Percentiles rank a stretch among this genome's conserved stretches.
phyloP scores from a whole-genome alignment of 2,329 filamentous ascomycete species.

The Claviceps sp. region DNA sequence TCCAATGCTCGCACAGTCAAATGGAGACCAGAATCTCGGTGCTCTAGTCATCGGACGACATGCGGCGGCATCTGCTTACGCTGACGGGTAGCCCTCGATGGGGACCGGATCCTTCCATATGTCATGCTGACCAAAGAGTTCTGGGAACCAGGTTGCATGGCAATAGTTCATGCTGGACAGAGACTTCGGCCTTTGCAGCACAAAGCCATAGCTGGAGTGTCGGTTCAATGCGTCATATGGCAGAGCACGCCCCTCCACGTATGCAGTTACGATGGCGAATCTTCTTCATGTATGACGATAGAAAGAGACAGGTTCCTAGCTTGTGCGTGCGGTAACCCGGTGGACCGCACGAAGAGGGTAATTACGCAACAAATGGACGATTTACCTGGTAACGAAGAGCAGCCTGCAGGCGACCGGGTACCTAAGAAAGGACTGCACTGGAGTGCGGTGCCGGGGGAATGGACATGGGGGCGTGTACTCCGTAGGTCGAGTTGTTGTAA shows the following conservation, averaged over 20 bases:
- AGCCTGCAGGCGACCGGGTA: too few relatives aligned
- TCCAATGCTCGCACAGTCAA: not conserved
- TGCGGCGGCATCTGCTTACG: constrained; percentile 1
- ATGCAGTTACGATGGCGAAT: not conserved
- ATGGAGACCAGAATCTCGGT: not conserved
- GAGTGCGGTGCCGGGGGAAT: too few relatives aligned
- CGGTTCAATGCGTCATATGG: constrained; percentile 1
- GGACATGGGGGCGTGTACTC: too few relatives aligned
- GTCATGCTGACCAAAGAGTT: constrained; percentile 1
- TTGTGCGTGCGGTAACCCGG: not conserved
- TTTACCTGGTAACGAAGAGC: too few relatives aligned
- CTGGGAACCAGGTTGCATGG: not conserved
- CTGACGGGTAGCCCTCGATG: not conserved
- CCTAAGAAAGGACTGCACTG: too few relatives aligned
- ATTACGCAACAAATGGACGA: too few relatives aligned
- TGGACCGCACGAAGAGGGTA: too few relatives aligned
- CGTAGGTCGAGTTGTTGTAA: too few relatives aligned
- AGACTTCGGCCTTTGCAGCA: not conserved
- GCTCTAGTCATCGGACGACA: not conserved
- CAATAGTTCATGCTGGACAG: not conserved
- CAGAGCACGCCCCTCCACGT: not conserved
- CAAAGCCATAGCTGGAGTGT: not conserved
- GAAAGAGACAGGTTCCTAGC: not conserved
- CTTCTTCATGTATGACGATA: constrained; percentile 3
- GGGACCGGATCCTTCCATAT: not conserved